Base-by-base conservation (phyloP, 2,329 filamentous ascomycete species). In the Lecanosticta acicola region DNA sequence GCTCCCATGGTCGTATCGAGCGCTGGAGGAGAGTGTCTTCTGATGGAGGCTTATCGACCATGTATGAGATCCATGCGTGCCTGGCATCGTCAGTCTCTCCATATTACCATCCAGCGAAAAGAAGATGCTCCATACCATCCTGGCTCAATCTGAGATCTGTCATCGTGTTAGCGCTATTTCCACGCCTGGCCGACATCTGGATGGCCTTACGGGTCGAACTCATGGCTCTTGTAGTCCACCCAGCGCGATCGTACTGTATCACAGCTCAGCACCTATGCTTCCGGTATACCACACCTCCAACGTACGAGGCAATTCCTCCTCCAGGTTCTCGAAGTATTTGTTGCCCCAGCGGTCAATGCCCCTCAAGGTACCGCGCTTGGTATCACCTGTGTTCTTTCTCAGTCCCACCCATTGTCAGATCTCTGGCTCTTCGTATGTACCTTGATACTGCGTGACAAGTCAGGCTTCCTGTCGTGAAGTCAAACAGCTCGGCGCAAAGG, bases 11-110 rank as follows among this genome's bases (percentile, higher is more conserved):
- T 52, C 88, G 79, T 38, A 81, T 68, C 57, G 80, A 76, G 42
- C 81, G 72, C 60, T 81, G 78, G 53, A 94, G 64, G 52, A 93
- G 68, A 42, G 82, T 73, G 66, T 98, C 93, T 62, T 84, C 70
- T 32, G 76, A 79, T 1, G 93, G 93, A 32, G 91, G 82, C 70
- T 86, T 85, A 70, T 97, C 89, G 61, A 95, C 83, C 71, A 83
- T 74, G 72, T 98, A 97, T 56, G 88, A 88, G 59, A 98, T 89
- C 93, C 93, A 98, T 21, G 87, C 88, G 72, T 97, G 93, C 93
- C 79, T 81, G 50, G 61, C 21, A 16, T 16, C 37, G 20, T 51
- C 19, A 53, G 42, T 33, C 20, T 16, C 9, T n/a, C n/a, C n/a
- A n/a, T n/a, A n/a, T n/a, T 37, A 9, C 13, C 14, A 34, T 21